These are phyloP conservation scores for Hondaea fermentalgiana DNA, from an alignment of 108 stramenopile species.

Conservation along the genomic window DNA sequence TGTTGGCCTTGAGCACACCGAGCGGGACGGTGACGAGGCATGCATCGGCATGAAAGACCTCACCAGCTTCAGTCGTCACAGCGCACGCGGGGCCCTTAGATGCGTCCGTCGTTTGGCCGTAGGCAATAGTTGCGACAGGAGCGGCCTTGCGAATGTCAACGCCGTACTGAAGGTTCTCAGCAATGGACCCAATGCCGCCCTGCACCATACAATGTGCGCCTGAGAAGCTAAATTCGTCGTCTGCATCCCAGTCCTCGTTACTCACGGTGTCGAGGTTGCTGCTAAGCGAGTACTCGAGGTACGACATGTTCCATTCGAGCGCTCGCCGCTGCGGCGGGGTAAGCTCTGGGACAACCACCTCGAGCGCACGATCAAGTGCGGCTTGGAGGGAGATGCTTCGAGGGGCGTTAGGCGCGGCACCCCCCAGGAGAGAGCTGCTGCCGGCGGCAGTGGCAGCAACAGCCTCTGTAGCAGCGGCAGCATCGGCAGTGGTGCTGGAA, in stretches of 20 bases:
- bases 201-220: constrained; percentile 4
- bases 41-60: background rate
- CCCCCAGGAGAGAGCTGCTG: no score
- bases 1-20: constrained; percentile 65
- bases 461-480: background rate
- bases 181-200: background rate
- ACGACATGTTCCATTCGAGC: background rate
- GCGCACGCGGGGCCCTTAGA: background rate
- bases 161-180: background rate
- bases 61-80: background rate
- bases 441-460: no score
- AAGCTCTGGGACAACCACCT: background rate
- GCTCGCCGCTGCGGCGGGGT: background rate
- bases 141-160: background rate
- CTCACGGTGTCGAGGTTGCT: constrained; percentile 5
- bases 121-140: background rate
- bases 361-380: background rate
- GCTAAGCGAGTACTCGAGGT: constrained; percentile 11
- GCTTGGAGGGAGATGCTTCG: background rate
- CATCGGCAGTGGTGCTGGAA: background rate
- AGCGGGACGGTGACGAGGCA: constrained; percentile 68
- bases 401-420: no score
- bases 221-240: background rate
- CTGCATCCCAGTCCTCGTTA: constrained; percentile 5
- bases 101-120: background rate